Percentiles rank a stretch among this genome's conserved stretches.
phyloP scores from a whole-genome alignment of 2,329 filamentous ascomycete genomes.

The Hymenoscyphus albidus region DNA sequence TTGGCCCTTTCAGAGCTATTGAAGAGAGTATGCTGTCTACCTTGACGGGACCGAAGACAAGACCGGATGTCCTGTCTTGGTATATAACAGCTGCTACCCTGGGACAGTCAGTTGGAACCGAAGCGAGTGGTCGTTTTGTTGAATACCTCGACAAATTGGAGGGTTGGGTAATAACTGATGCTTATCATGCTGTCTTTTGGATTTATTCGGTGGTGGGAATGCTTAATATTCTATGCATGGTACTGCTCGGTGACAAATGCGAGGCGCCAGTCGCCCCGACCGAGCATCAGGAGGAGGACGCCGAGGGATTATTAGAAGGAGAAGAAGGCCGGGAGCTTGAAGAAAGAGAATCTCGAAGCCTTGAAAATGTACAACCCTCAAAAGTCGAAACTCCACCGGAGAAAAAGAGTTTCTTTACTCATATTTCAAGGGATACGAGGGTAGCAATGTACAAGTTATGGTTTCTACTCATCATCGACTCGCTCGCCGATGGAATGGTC shows the following conservation, averaged over 20 bases:
- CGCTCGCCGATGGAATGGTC: slow-evolving; percentile 64
- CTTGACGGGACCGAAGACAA: slow-evolving; percentile 42
- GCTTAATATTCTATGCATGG: slow-evolving; percentile 51
- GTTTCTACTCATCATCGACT: slow-evolving; percentile 61
- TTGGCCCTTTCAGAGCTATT: slow-evolving; percentile 57
- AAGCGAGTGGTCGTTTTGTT: slow-evolving; percentile 55
- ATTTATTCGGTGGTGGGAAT: slow-evolving; percentile 52
- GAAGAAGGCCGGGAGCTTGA: slow-evolving; percentile 14
- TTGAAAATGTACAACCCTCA: neutral
- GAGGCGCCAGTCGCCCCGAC: slow-evolving; percentile 15
- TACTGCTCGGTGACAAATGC: slow-evolving; percentile 43
- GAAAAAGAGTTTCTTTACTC: slow-evolving; percentile 40
- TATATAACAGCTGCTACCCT: slow-evolving; percentile 55
- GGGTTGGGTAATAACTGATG: slow-evolving; percentile 43
- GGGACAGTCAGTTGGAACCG: slow-evolving; percentile 56
- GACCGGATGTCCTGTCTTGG: slow-evolving; percentile 57
- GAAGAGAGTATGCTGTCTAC: slow-evolving; percentile 57
- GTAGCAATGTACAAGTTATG: slow-evolving; percentile 61
- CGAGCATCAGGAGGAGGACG: slow-evolving; percentile 11
- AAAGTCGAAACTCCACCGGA: neutral
- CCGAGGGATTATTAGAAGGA: slow-evolving; percentile 18
- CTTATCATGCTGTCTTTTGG: slow-evolving; percentile 55
- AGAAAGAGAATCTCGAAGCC: slow-evolving; percentile 3
- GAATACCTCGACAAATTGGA: slow-evolving; percentile 43
- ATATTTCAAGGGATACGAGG: slow-evolving; percentile 55